Percentiles rank a stretch among this genome's conserved stretches.
Evolutionary conservation across 176 grass and related monocot species (phyloP).

Genomic region (Microstegium vimineum): DNA sequence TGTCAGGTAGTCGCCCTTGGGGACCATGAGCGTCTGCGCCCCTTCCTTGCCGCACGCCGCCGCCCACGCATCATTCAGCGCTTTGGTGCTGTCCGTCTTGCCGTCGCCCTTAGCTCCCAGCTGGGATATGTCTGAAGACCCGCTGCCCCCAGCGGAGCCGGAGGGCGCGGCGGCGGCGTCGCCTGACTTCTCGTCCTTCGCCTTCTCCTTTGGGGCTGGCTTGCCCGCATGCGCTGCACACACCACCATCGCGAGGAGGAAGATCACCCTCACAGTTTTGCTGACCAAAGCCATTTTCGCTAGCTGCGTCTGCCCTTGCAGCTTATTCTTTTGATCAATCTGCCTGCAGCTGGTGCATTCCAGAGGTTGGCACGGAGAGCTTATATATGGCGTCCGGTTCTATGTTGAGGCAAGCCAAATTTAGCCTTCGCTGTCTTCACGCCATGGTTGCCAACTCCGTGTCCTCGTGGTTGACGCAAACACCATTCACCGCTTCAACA

Average conservation of each 20-base stretch:
- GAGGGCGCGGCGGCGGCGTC: background rate
- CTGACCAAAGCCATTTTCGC: slow-evolving; percentile 13
- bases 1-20: slow-evolving; percentile 36
- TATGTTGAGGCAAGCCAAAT: background rate
- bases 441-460: background rate
- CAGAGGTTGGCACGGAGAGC: background rate
- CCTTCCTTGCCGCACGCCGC: slow-evolving; percentile 33
- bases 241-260: slow-evolving; percentile 12
- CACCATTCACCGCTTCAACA: background rate
- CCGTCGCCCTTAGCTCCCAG: slow-evolving; percentile 42
- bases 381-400: background rate
- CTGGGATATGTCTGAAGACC: slow-evolving; percentile 19
- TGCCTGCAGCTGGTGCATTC: background rate
- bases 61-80: slow-evolving; percentile 38
- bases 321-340: background rate
- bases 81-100: slow-evolving; percentile 50
- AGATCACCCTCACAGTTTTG: background rate
- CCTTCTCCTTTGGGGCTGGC: background rate
- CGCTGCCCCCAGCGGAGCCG: background rate
- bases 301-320: background rate
- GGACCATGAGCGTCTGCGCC: slow-evolving; percentile 32
- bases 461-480: background rate
- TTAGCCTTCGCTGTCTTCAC: background rate
- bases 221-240: slow-evolving; percentile 16
- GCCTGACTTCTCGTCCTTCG: background rate